Evolutionary conservation across 164 flowering plant species (phyloP).

Genomic region (Tetracentron sinense): DNA sequence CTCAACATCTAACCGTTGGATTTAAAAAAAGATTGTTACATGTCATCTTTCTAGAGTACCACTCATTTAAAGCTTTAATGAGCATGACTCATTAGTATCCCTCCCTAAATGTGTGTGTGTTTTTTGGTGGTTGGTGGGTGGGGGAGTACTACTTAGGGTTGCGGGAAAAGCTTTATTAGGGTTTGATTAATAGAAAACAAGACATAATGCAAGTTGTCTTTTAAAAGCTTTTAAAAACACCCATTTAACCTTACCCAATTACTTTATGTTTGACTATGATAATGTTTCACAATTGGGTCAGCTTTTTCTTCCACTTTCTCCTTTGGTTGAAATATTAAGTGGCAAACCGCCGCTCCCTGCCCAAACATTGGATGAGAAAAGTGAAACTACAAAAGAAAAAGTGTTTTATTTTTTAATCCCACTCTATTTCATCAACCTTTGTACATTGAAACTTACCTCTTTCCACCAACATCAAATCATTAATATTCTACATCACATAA

Average conservation of each 20-base stretch:
- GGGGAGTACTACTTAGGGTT: not conserved
- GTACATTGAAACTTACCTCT: not conserved
- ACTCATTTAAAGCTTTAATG: too few relatives aligned
- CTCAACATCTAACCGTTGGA: too few relatives aligned
- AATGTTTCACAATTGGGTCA: slow-evolving; percentile 21
- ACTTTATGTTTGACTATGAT: slow-evolving; percentile 37
- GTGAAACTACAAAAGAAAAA: not conserved
- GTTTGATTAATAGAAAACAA: slow-evolving; percentile 8
- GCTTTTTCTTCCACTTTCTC: slow-evolving; percentile 30
- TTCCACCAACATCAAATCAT: not conserved
- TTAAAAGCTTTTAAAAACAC: slow-evolving; percentile 4
- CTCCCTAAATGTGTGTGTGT: not conserved
- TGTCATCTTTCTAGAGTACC: too few relatives aligned
- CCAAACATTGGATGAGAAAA: not conserved
- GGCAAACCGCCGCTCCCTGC: not conserved
- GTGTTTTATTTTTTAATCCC: not conserved
- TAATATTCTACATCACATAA: too few relatives aligned
- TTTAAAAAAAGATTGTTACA: too few relatives aligned
- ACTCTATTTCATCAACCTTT: not conserved
- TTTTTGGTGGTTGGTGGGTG: not conserved
- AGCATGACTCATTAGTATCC: too few relatives aligned
- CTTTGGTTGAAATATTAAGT: slow-evolving; percentile 2
- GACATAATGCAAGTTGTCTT: slow-evolving; percentile 16
- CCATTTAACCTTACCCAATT: slow-evolving; percentile 5
- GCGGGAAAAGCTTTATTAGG: not conserved